Evolutionary conservation across 202 grass and related monocot genomes (phyloP).

Genomic region (Brachypodium distachyon): DNA sequence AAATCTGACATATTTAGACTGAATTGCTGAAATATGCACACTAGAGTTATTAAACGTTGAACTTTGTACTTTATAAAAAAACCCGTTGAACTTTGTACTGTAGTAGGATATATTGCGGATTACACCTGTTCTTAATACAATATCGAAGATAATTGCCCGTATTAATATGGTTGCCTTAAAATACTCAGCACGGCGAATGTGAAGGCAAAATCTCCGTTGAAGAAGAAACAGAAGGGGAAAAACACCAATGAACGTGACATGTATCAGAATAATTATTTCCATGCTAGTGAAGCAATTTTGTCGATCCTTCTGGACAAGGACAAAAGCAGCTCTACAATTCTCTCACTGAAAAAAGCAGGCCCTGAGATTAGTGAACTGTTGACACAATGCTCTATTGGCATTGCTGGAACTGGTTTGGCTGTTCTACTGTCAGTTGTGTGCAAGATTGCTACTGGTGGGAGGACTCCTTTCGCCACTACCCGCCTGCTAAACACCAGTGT

Average conservation of each 20-base stretch:
- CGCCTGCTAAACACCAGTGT: conserved; percentile 60
- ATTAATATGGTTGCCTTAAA: not conserved
- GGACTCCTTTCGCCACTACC: conserved; percentile 37
- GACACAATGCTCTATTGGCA: conserved; percentile 74
- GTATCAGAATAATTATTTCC: conserved; percentile 65
- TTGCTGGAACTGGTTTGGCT: conserved; percentile 85
- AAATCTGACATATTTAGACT: not conserved
- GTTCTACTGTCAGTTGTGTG: conserved; percentile 75
- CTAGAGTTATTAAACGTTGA: not conserved
- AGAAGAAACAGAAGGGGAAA: conserved; percentile 77
- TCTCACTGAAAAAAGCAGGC: conserved; percentile 63
- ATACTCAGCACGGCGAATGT: conserved; percentile 23
- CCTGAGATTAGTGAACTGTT: conserved; percentile 64
- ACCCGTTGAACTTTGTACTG: not conserved
- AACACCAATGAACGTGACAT: conserved; percentile 50
- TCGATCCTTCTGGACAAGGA: conserved; percentile 74
- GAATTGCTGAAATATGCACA: not conserved
- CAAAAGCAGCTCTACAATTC: conserved; percentile 21
- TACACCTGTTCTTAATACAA: not conserved
- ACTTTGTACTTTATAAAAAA: too few relatives aligned
- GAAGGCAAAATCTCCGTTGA: conserved; percentile 47
- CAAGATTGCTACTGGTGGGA: conserved; percentile 42
- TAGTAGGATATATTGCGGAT: not conserved
- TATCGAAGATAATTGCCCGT: not conserved
- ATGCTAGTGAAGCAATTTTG: conserved; percentile 70